Evolutionary conservation across 345 rosid genomes (phyloP), one percentile per base, ranked within the genome.

Genomic region (Eucalyptus pauciflora): DNA sequence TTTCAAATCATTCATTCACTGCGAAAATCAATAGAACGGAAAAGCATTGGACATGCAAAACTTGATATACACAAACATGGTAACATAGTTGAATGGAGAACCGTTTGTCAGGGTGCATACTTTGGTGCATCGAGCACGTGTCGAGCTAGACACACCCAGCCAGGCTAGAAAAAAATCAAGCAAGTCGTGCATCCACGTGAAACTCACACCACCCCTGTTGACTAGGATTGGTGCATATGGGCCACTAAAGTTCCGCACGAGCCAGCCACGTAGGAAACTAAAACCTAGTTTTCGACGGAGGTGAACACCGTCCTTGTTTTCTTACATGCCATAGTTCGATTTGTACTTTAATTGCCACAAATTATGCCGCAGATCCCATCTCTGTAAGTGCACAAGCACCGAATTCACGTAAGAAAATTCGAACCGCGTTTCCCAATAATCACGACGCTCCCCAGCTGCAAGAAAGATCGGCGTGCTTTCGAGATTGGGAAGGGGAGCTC

Each of bases 291-390:
- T 22, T 10, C 27, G 81, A 18, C 22, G 45, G 4, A 18, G 7
- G 25, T 22, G 7, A 18, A 71, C 5, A 7, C 2, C 4, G 46
- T 12, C 81, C 81, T 18, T 11, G 46, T 71, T 8, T 71, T 33
- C 25, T 33, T 20, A 33, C 25, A 5, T 0, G 27, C 7, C 3
- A 1, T 7, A 2, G 7, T 2, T 37, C 81, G 27, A 71, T 5
- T 3, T 5, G 83, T 5, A 0, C 46, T 10, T 18, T 10, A 41
- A 37, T 37, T 2, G 27, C 83, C 83, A 5, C 27, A 18, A 20
- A 37, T 71, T 37, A 18, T 18, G 46, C 46, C 83, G 46, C 46
- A 2, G 4, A 71, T 71, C 15, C 46, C 27, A 9, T 7, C 13
- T 69, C 24, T 33, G 0, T 3, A 10, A 3, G 5, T 20, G 27